Evolutionary conservation across 805 yeast genomes (phyloP).

Genomic region (Lipomyces starkeyi): DNA sequence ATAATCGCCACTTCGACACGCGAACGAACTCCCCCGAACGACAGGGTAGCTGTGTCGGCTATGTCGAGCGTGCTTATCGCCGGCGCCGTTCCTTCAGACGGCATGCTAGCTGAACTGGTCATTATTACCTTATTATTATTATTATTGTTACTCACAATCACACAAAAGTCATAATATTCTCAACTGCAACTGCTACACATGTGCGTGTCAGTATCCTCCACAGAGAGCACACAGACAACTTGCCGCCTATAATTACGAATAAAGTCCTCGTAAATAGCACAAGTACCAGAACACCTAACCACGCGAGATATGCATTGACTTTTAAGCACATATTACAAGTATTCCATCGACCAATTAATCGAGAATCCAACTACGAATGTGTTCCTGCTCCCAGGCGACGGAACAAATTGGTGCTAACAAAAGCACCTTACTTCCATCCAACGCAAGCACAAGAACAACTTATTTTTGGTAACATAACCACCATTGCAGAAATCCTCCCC

Average conservation of each 20-base stretch:
- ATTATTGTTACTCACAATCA: too few relatives aligned
- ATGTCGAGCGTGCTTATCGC: not conserved
- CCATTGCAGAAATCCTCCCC: conserved; percentile 24
- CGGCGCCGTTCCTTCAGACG: not conserved
- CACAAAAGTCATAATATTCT: too few relatives aligned
- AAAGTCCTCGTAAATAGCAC: too few relatives aligned
- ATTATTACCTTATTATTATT: too few relatives aligned
- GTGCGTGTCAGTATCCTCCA: too few relatives aligned
- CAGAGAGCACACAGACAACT: too few relatives aligned
- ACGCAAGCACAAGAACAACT: conserved; percentile 34
- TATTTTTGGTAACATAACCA: conserved; percentile 37
- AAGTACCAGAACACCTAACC: too few relatives aligned
- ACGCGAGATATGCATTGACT: too few relatives aligned
- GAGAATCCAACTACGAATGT: conserved; percentile 10
- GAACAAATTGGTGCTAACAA: conserved; percentile 1
- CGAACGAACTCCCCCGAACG: not conserved
- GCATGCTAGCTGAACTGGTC: not conserved
- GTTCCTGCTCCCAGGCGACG: conserved; percentile 36
- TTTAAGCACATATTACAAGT: not conserved
- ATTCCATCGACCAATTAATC: not conserved
- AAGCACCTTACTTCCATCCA: conserved; percentile 25
- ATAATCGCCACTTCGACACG: not conserved
- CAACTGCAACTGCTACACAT: too few relatives aligned
- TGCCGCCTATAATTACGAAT: too few relatives aligned
- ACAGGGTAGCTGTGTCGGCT: not conserved